Evolutionary conservation across 169 alveolate genomes (phyloP), one percentile per base, ranked within the genome.

Genomic region (Eimeria mitis): DNA sequence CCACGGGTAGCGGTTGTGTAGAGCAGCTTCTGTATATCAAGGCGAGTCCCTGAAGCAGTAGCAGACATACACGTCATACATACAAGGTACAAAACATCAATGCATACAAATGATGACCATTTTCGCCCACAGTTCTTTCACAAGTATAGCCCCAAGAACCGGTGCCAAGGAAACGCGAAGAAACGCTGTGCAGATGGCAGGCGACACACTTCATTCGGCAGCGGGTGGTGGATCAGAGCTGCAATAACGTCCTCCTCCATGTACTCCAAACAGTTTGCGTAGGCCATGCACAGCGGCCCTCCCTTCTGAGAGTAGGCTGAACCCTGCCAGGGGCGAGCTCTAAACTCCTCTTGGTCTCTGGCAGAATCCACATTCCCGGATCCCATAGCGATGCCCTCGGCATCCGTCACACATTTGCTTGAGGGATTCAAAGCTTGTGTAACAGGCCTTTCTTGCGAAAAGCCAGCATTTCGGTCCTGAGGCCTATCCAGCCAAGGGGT

Each of bases 401-500:
- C 54, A 14, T n/a, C 90, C 37, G 42, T 37, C 19, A n/a, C 34
- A 16, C 28, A 34, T 16, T 34, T 49, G 37, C 83, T 44, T 34
- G 81, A 19, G 11, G 44, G 23, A 42, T n/a, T 40, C 65, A 31
- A 52, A 13, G 31, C 56, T 4, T 65, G 65, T 61, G n/a, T 31
- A 13, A 37, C 37, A 37, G 81, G 65, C 92, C 73, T 54, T 40
- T 65, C 83, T 7, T n/a, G 92, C 37, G 31, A 37, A 31, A 40
- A n/a, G 16, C 25, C 78, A 31, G 83, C 42, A 42, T 28, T 42
- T 63, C 71, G 65, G 28, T 52, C 54, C 42, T 87, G 92, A 59
- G 92, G 81, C 92, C 31, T 65, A 25, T 65, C 92, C 7, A 87
- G 81, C 92, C 92, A 87, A 19, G 92, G 92, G 61, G 73, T 87